Base-by-base conservation (phyloP, 2,329 filamentous ascomycete species). In the Sporothrix pallida region DNA sequence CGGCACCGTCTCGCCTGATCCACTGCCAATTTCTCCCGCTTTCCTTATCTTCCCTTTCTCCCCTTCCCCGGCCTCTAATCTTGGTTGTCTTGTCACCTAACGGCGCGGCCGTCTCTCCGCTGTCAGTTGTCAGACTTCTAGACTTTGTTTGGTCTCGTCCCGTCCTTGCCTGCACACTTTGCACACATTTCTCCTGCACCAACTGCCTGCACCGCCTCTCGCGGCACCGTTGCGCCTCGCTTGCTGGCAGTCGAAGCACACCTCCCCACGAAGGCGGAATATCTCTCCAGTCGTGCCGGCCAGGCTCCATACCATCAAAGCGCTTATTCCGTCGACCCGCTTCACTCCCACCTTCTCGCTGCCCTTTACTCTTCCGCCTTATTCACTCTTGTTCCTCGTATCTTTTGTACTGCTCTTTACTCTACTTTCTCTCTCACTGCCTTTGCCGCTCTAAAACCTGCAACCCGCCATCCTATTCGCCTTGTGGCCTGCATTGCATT, bases 211-310 rank as follows among this genome's bases (percentile, higher is more conserved):
- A 26, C 69, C 69, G 37, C 37, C 44, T 72, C 70, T 54, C 23
- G 56, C 58, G 56, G 58, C 56, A 65, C 9, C 31, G 44, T 26
- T 37, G 44, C 44, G 56, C 23, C 70, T 72, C 6, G 44, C 23
- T 37, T 31, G 26, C 48, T 67, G 60, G 46, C 42, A 26, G 58
- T 7, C 17, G 31, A 54, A 44, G 70, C 56, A 62, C 44, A 52
- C 20, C n/a, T 72, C 46, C 58, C 31, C 60, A 58, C 71, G 71
- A 56, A 37, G 73, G 42, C 67, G 73, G 73, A 74, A 76, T 73
- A 75, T 73, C 46, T 68, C n/a, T 10, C 37, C 60, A 31, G 50
- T 37, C 42, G 37, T 74, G 50, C 50, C 48, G 62, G 71, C 52
- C 63, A 31, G 62, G 62, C 71, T 44, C 71, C 62, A 58, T 68